phyloP scores from a whole-genome alignment of 768 basidiomycete species.

The Infundibulicybe gibba region DNA sequence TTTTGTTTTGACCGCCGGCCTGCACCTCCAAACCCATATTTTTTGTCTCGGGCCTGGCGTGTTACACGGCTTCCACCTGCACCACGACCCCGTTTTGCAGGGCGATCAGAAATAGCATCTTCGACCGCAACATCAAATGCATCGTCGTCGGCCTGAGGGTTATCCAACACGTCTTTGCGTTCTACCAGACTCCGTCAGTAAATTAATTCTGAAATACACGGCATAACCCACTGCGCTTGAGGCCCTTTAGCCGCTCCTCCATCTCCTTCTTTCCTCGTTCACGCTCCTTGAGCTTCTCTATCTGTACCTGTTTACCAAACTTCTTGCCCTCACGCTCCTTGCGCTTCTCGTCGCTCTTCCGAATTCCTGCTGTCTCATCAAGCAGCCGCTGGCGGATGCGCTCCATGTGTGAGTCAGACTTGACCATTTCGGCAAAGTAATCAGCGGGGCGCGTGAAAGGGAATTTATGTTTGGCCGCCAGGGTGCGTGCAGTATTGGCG shows the following conservation, averaged over 20 bases:
- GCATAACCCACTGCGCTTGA: conserved; percentile 78
- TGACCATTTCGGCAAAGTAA: conserved; percentile 99
- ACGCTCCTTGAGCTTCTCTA: conserved; percentile 90
- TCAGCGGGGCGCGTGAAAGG: conserved; percentile 91
- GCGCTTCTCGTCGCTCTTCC: conserved; percentile 88
- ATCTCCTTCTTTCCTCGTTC: conserved; percentile 89
- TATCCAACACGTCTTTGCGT: conserved; percentile 79
- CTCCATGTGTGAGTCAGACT: conserved; percentile 97
- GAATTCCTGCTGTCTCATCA: conserved; percentile 85
- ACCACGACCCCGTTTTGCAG: conserved; percentile 47
- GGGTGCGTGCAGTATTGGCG: conserved; percentile 68
- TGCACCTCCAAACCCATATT: conserved; percentile 78
- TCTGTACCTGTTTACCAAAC: conserved; percentile 96
- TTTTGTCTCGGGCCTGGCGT: conserved; percentile 66
- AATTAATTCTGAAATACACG: background rate
- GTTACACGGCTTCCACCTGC: conserved; percentile 29
- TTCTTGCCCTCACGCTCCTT: conserved; percentile 95
- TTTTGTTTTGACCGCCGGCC: conserved; percentile 77
- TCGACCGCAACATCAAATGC: conserved; percentile 90
- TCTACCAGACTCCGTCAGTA: conserved; percentile 40
- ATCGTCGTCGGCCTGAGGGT: conserved; percentile 53
- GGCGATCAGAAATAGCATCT: conserved; percentile 77
- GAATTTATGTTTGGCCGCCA: conserved; percentile 76
- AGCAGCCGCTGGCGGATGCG: conserved; percentile 87
- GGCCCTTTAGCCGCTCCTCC: conserved; percentile 77